Percentiles rank a stretch among this genome's conserved stretches.
Evolutionary conservation across 148 eudicot species (phyloP).

Genomic region (Camellia lanceoleosa): DNA sequence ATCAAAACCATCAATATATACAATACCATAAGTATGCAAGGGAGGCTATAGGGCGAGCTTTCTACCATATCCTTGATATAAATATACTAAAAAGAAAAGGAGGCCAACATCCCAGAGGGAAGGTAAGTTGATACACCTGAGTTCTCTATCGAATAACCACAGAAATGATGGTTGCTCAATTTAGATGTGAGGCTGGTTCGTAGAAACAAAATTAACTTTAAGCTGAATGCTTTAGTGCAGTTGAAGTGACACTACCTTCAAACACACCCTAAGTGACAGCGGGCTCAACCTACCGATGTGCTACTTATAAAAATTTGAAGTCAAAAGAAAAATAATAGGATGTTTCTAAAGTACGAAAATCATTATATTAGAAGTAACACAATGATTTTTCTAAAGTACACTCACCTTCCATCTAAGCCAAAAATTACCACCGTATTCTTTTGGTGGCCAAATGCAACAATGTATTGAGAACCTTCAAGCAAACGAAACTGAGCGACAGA

Average conservation of each 20-base stretch:
- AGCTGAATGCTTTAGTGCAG: not conserved
- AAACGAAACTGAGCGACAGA: no score
- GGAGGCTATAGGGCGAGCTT: no score
- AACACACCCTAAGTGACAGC: not conserved
- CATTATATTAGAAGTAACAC: not conserved
- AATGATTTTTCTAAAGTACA: slow-evolving; percentile 7
- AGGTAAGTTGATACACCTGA: no score
- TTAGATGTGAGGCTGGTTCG: not conserved
- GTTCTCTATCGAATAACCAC: not conserved
- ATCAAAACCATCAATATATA: not conserved
- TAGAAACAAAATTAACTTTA: not conserved
- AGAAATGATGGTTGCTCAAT: not conserved
- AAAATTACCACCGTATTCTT: no score
- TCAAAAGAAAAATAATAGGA: not conserved
- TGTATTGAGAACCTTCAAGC: no score
- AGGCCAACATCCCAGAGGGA: no score
- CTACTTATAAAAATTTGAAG: not conserved
- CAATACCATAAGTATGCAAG: not conserved
- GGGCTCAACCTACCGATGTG: not conserved
- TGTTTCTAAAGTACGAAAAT: not conserved
- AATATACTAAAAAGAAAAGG: no score
- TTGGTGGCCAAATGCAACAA: no score
- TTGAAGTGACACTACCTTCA: not conserved
- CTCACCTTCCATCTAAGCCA: no score
- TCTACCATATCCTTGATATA: no score